Conservation (phyloP, 352 stramenopile species). For the Globisporangium uncinulatum region DNA sequence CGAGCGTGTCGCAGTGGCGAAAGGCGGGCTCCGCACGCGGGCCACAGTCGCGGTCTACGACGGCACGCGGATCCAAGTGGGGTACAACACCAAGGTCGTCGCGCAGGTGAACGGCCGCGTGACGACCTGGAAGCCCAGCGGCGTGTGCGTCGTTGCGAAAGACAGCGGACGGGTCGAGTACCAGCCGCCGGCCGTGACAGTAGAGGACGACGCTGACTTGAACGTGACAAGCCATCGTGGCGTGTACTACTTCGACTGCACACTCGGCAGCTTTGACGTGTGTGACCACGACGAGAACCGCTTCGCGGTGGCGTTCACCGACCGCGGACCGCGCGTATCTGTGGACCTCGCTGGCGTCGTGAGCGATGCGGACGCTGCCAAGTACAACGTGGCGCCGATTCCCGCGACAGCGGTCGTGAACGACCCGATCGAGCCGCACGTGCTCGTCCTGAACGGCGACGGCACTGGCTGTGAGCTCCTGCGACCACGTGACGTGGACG, state of each 20-base stretch:
- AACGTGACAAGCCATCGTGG: conserved; percentile 53
- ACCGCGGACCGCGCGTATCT: conserved; percentile 18
- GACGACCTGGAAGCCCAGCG: conserved; percentile 36
- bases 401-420: conserved; percentile 60
- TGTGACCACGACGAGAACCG: conserved; percentile 71
- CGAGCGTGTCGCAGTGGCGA: conserved; percentile 59
- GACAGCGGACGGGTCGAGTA: conserved; percentile 74
- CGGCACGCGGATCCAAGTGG: conserved; percentile 51
- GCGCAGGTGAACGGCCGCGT: conserved; percentile 69
- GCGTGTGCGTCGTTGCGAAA: conserved; percentile 46
- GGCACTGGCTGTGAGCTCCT: conserved; percentile 59
- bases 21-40: conserved; percentile 54
- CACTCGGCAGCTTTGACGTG: conserved; percentile 37
- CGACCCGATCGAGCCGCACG: conserved; percentile 62
- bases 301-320: conserved; percentile 40
- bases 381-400: conserved; percentile 47
- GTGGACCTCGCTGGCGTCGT: conserved; percentile 63
- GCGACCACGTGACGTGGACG: conserved; percentile 34
- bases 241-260: conserved; percentile 75
- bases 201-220: conserved; percentile 55
- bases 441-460: conserved; percentile 73
- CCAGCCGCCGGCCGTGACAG: neutral
- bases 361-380: conserved; percentile 36
- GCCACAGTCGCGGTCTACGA: conserved; percentile 45
- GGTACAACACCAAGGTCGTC: conserved; percentile 76